phyloP scores from a whole-genome alignment of 371 early-diverging fungal genomes.

The Rhizomucor pusillus region DNA sequence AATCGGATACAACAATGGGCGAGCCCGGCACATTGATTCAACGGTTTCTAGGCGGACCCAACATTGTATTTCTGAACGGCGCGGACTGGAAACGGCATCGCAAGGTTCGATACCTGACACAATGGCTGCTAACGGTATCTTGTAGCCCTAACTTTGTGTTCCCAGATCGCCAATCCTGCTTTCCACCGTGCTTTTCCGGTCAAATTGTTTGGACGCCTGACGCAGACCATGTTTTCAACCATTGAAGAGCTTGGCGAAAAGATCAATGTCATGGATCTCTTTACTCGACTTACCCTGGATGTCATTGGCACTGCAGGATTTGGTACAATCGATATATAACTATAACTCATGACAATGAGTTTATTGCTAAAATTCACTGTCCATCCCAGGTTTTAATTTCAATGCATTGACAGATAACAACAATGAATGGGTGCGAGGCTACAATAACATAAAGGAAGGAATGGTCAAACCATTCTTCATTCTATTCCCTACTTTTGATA shows the following conservation, averaged over 20 bases:
- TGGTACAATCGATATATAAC: neutral
- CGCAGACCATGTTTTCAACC: constrained; percentile 15
- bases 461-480: constrained; percentile 34
- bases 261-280: constrained; percentile 10
- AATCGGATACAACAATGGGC: constrained; percentile 8
- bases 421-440: constrained; percentile 25
- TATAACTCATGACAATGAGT: neutral
- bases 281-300: constrained; percentile 27
- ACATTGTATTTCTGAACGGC: constrained; percentile 8
- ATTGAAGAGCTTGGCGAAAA: constrained; percentile 19
- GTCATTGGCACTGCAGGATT: constrained; percentile 19
- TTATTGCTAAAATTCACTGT: neutral
- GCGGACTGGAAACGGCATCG: constrained; percentile 14
- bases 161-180: constrained; percentile 15
- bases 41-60: constrained; percentile 18
- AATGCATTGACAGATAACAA: constrained; percentile 22
- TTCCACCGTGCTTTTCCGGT: constrained; percentile 22
- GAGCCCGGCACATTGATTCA: constrained; percentile 3
- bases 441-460: constrained; percentile 21
- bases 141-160: too few species aligned
- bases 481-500: constrained; percentile 50
- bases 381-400: constrained; percentile 29
- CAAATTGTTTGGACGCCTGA: constrained; percentile 10
- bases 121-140: neutral
- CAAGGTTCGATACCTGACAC: constrained; percentile 5